phyloP scores from a whole-genome alignment of 345 rosid species.

The Gossypium mustelinum region DNA sequence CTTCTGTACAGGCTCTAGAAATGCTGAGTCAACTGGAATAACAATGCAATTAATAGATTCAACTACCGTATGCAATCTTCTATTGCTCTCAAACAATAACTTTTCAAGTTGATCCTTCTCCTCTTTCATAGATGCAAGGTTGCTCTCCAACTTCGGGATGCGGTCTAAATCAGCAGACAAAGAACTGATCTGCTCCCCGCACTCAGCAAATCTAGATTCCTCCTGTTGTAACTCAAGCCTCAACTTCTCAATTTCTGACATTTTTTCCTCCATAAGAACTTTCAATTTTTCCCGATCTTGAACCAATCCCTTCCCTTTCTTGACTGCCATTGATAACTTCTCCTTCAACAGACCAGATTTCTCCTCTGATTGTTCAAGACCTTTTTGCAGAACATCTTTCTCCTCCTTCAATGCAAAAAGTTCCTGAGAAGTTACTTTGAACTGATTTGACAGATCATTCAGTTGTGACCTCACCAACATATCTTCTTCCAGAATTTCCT shows the following conservation, averaged over 20 bases:
- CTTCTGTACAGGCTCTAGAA: slow-evolving; percentile 56
- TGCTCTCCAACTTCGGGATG: slow-evolving; percentile 57
- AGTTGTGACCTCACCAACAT: slow-evolving; percentile 40
- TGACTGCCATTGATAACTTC: slow-evolving; percentile 85
- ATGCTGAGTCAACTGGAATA: slow-evolving; percentile 44
- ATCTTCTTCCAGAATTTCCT: slow-evolving; percentile 66
- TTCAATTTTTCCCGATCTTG: slow-evolving; percentile 79
- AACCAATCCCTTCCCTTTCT: slow-evolving; percentile 87
- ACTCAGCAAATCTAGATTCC: slow-evolving; percentile 44
- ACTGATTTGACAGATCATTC: slow-evolving; percentile 39
- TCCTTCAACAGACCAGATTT: slow-evolving; percentile 69
- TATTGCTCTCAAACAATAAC: slow-evolving; percentile 50
- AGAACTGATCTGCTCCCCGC: slow-evolving; percentile 46
- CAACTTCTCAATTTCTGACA: slow-evolving; percentile 56
- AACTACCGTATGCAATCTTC: slow-evolving; percentile 45
- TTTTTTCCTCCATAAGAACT: slow-evolving; percentile 60
- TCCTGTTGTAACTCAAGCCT: slow-evolving; percentile 51
- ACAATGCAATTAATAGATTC: slow-evolving; percentile 46
- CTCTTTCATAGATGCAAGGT: slow-evolving; percentile 45
- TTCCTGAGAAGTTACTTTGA: slow-evolving; percentile 39
- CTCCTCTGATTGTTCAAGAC: slow-evolving; percentile 79
- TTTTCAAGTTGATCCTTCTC: slow-evolving; percentile 58
- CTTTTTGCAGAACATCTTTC: slow-evolving; percentile 50
- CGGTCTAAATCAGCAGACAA: slow-evolving; percentile 50
- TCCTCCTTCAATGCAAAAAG: slow-evolving; percentile 54